Evolutionary conservation across 768 basidiomycete genomes (phyloP), one percentile per base, ranked within the genome.

Genomic region (Gloeophyllum trabeum): DNA sequence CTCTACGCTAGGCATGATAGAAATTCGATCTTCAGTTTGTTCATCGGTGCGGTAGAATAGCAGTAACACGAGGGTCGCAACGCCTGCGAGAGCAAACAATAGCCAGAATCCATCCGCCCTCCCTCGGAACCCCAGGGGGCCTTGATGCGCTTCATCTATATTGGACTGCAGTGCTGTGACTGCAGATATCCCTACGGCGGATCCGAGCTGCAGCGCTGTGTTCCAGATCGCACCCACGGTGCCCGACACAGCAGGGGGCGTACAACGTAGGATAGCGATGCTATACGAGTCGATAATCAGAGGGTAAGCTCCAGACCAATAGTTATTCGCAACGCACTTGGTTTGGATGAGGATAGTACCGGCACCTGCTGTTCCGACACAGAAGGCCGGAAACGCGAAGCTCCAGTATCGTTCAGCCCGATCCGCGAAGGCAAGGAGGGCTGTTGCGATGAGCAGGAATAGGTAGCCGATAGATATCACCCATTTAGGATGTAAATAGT

Each of bases 311-410:
- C n/a, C n/a, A n/a, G n/a, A n/a, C n/a, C n/a, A n/a, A n/a, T n/a
- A n/a, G n/a, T n/a, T n/a, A n/a, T n/a, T n/a, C n/a, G n/a, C n/a
- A 16, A 16, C 28, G 7, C 28, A 30, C 28, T 30, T 30, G 10
- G 28, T 16, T 7, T 30, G 28, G 16, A 30, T 16, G 16, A 30
- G 16, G 7, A 30, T 30, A 7, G 16, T 30, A 30, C 10, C 28
- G 16, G 16, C 28, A 7, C 47, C 47, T 2, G 39, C 24, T 2
- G 47, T 42, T 23, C 47, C 47, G 20, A 48, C 21, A 20, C 28
- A 14, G 21, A 48, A 47, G 18, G 45, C 47, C 20, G 47, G 47
- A 35, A 48, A 45, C 32, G 35, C 38, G 39, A 48, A 14, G 1
- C 13, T 34, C 47, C 47, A 48, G 40, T 48, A 48, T 4, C 24